A percentile compares a stretch with the other conserved stretches of the same genome.
Conservation (phyloP, 495 filamentous ascomycete genomes). For the Bathelium albidoporum region DNA sequence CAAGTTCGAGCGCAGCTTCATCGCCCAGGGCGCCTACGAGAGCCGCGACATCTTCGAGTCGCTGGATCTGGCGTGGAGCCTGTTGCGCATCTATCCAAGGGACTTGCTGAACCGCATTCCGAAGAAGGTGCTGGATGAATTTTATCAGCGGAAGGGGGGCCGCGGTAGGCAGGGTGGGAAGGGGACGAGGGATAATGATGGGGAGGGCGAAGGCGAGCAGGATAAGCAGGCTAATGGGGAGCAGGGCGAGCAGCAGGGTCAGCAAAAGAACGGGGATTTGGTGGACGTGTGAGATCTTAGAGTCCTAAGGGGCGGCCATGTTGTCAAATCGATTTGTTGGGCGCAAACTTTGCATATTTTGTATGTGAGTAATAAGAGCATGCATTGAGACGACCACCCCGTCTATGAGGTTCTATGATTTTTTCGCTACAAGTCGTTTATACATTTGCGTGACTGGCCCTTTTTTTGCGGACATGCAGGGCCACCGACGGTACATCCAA, state of each 20-base stretch:
- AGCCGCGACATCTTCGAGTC: slow-evolving; percentile 80
- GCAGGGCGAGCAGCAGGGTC: slow-evolving; percentile 13
- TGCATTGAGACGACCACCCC: background rate
- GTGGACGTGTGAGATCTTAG: slow-evolving; percentile 25
- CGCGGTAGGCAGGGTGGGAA: slow-evolving; percentile 32
- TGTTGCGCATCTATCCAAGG: slow-evolving; percentile 93
- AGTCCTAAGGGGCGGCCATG: background rate
- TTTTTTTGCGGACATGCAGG: too few species aligned
- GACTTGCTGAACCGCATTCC: slow-evolving; percentile 96
- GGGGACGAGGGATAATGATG: slow-evolving; percentile 59
- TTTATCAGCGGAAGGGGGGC: slow-evolving; percentile 59
- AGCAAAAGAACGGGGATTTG: slow-evolving; percentile 38
- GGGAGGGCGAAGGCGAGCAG: slow-evolving; percentile 42
- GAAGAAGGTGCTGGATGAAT: slow-evolving; percentile 84
- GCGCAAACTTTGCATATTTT: background rate
- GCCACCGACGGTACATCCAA: background rate
- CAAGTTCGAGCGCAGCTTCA: slow-evolving; percentile 92
- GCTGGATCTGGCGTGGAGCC: slow-evolving; percentile 88
- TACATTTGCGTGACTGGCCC: background rate
- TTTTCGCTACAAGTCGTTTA: background rate
- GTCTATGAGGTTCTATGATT: background rate
- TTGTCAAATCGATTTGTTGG: background rate
- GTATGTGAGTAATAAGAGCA: background rate
- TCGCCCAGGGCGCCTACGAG: slow-evolving; percentile 87
- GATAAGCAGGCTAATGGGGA: slow-evolving; percentile 37